Evolutionary conservation across 768 basidiomycete genomes (phyloP), one percentile per base, ranked within the genome.

Genomic region (Phylloporus scabripes): DNA sequence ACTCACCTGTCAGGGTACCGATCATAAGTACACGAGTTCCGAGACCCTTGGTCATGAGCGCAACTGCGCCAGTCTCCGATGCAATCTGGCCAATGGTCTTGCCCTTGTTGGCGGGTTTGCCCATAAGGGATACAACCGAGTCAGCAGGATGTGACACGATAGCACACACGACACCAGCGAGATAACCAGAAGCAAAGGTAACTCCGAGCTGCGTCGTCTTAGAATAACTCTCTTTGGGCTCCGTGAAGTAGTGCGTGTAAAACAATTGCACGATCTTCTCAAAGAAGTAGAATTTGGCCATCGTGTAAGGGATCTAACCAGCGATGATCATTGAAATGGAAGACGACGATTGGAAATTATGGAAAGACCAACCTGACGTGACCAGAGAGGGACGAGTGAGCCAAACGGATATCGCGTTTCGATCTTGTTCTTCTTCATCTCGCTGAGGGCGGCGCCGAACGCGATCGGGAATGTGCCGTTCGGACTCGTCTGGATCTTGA

Each of bases 241-340:
- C 72, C 37, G 84, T 78, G 73, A 93, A 85, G 69, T 92, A 87
- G 64, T 87, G 81, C 56, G 86, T 90, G 72, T 91, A 91, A 76
- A 94, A 93, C 59, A 87, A 67, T 62, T 82, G 77, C 66, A 87
- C 89, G 60, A 87, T 87, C 77, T 85, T 83, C 70, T 93, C 91
- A 69, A 85, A 94, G 80, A 90, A 92, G 81, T 81, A 91, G 82
- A 96, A 96, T 74, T 96, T 96, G 76, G 92, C 92, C 92, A 96
- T 94, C 62, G 93, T 96, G 78, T 96, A 96, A 46, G 93, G 93
- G 62, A 49, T 49, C 48, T 49, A 5, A 20, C 5, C 18, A 9
- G 7, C 2, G 11, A 21, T 37, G 2, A 37, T 1, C 36, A 37
- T 34, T 11, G 15, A 11, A 33, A 17, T 18, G 36, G 18, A 37